Percentiles rank a stretch among this genome's conserved stretches.
Evolutionary conservation across 23 red algal genomes (phyloP).

Genomic region (Chondrus crispus): DNA sequence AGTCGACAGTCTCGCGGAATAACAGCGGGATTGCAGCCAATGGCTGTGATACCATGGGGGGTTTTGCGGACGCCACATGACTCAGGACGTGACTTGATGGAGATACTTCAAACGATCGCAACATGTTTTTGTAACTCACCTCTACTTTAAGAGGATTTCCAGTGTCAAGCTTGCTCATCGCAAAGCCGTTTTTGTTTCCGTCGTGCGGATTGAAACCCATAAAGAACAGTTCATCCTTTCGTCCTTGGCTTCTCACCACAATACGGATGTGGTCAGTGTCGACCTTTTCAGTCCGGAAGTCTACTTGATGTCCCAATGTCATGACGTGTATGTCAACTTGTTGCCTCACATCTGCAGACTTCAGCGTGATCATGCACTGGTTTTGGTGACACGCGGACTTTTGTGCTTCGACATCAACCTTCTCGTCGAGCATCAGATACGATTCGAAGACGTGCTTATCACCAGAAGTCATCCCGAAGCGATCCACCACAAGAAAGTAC

Average conservation of each 20-base stretch:
- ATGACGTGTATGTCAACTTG: constrained; percentile 33
- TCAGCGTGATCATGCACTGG: constrained; percentile 6
- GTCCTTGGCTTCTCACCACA: neutral
- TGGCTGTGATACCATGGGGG: neutral
- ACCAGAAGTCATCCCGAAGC: neutral
- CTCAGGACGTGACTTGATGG: neutral
- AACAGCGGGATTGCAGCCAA: neutral
- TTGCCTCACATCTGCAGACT: neutral
- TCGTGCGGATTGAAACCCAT: constrained; percentile 16
- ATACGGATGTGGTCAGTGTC: constrained; percentile 21
- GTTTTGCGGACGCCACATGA: neutral
- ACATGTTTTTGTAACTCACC: neutral
- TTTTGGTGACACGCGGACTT: constrained; percentile 4
- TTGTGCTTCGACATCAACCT: neutral
- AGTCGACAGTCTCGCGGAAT: neutral
- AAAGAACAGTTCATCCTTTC: constrained; percentile 12
- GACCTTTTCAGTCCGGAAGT: constrained; percentile 17
- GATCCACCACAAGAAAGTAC: constrained; percentile 40
- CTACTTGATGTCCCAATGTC: neutral
- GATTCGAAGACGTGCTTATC: constrained; percentile 37
- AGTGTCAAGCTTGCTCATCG: neutral
- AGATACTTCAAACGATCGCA: neutral
- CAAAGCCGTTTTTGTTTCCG: neutral
- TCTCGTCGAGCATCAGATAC: constrained; percentile 44
- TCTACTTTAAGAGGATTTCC: neutral